These are phyloP conservation scores for Adansonia grandidieri DNA, from an alignment of 441 rosid genomes.

Conservation along the genomic window DNA sequence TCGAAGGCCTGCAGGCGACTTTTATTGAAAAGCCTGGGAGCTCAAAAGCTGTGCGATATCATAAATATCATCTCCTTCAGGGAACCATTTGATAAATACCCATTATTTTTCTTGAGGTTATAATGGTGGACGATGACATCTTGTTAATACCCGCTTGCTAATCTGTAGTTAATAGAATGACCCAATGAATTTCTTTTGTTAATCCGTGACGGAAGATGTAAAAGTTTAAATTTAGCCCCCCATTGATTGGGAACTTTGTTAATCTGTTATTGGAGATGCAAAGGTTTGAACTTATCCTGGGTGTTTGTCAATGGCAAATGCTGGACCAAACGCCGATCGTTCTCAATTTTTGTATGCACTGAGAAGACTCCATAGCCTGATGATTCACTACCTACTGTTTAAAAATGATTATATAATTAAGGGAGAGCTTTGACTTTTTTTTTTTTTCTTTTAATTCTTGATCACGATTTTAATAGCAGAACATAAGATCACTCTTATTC, in stretches of 20 bases:
- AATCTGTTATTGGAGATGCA: neutral
- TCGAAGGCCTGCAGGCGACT: slow-evolving; percentile 66
- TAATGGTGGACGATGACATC: slow-evolving; percentile 36
- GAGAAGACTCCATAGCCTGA: too few species aligned
- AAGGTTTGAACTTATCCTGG: neutral
- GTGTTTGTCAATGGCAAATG: slow-evolving; percentile 74
- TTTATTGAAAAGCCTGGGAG: slow-evolving; percentile 39
- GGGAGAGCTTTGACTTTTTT: too few species aligned
- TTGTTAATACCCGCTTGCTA: neutral
- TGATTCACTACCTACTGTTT: too few species aligned
- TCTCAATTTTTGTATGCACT: too few species aligned
- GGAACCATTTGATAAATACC: slow-evolving; percentile 30
- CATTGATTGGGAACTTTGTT: neutral
- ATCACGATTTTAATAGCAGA: too few species aligned
- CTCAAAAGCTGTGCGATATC: slow-evolving; percentile 66
- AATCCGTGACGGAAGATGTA: neutral
- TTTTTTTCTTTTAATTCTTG: too few species aligned
- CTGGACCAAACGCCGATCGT: slow-evolving; percentile 63
- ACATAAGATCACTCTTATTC: too few species aligned
- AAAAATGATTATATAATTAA: too few species aligned
- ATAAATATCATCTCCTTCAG: slow-evolving; percentile 29
- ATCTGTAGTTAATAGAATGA: neutral
- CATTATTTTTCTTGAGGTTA: slow-evolving; percentile 28
- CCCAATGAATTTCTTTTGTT: neutral
- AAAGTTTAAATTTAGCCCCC: too few species aligned